Evolutionary conservation across 345 rosid genomes (phyloP).

Genomic region (Chamaenerion angustifolium): DNA sequence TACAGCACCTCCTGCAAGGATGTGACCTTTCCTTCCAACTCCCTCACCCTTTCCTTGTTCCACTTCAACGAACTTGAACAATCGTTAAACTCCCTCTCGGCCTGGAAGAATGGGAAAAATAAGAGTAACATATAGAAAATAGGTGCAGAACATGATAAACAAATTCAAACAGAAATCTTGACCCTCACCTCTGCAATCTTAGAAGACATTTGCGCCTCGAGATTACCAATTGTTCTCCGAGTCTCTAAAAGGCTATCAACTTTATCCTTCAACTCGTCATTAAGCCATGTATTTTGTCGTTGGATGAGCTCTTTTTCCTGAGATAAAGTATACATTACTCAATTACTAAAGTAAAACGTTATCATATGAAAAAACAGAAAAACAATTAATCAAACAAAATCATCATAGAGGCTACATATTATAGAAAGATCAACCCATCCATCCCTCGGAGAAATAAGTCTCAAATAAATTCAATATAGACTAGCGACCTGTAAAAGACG

Average conservation of each 20-base stretch:
- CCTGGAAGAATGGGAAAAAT: slow-evolving; percentile 18
- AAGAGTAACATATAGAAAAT: neutral
- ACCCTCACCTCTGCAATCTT: slow-evolving; percentile 60
- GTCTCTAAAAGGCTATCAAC: slow-evolving; percentile 44
- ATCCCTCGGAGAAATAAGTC: neutral
- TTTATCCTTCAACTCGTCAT: slow-evolving; percentile 73
- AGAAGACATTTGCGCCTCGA: slow-evolving; percentile 66
- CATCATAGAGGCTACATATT: neutral
- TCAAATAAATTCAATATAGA: slow-evolving; percentile 1
- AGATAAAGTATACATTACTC: slow-evolving; percentile 8
- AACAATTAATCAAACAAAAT: neutral
- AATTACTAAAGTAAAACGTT: too few species aligned
- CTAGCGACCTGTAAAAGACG: slow-evolving; percentile 58
- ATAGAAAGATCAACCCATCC: too few species aligned
- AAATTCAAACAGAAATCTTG: neutral
- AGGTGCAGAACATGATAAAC: neutral
- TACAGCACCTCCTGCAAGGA: slow-evolving; percentile 53
- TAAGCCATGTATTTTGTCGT: slow-evolving; percentile 84
- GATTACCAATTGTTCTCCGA: slow-evolving; percentile 52
- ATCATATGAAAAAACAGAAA: neutral
- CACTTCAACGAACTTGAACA: slow-evolving; percentile 54
- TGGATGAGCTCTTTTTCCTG: slow-evolving; percentile 90
- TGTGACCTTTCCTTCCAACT: slow-evolving; percentile 39
- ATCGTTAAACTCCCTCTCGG: slow-evolving; percentile 43
- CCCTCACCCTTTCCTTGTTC: slow-evolving; percentile 68